Percentiles rank a stretch among this genome's conserved stretches.
These are phyloP conservation scores for Emergomyces africanus DNA, from an alignment of 2,329 filamentous ascomycete species.

Conservation along the genomic window DNA sequence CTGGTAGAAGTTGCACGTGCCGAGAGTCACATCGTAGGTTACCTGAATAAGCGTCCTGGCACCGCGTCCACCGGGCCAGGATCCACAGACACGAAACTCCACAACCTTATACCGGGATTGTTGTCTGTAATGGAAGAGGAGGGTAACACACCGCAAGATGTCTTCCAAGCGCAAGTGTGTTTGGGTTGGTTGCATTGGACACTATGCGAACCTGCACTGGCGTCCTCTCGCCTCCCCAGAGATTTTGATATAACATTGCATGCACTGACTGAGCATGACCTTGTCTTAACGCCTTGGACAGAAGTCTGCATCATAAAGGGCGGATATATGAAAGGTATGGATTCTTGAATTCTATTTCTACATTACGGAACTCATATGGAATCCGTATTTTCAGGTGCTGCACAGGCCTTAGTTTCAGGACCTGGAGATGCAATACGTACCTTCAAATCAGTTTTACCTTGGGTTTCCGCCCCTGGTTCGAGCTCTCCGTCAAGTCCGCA, in stretches of 20 bases:
- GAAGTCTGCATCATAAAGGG: constrained; percentile 69
- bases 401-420: constrained; percentile 31
- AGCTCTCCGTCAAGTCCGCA: constrained; percentile 44
- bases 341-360: neutral
- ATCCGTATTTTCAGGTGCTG: constrained; percentile 28
- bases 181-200: constrained; percentile 77
- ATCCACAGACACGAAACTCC: constrained; percentile 24
- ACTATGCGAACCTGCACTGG: constrained; percentile 53
- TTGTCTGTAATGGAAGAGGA: constrained; percentile 47
- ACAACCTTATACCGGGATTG: constrained; percentile 28
- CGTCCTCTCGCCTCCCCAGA: constrained; percentile 49
- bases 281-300: constrained; percentile 57
- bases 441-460: constrained; percentile 53
- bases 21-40: constrained; percentile 52
- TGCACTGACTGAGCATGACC: constrained; percentile 40
- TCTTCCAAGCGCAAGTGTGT: constrained; percentile 68
- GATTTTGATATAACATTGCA: constrained; percentile 46
- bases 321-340: constrained; percentile 61
- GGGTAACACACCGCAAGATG: constrained; percentile 39
- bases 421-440: constrained; percentile 49
- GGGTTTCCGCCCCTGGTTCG: constrained; percentile 35
- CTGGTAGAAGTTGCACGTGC: constrained; percentile 56
- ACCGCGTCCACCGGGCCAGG: constrained; percentile 15
- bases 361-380: neutral
- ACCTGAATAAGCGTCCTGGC: constrained; percentile 25